Evolutionary conservation across 2,329 filamentous ascomycete genomes (phyloP), one percentile per base, ranked within the genome.

Genomic region (Diplocarpon mali): DNA sequence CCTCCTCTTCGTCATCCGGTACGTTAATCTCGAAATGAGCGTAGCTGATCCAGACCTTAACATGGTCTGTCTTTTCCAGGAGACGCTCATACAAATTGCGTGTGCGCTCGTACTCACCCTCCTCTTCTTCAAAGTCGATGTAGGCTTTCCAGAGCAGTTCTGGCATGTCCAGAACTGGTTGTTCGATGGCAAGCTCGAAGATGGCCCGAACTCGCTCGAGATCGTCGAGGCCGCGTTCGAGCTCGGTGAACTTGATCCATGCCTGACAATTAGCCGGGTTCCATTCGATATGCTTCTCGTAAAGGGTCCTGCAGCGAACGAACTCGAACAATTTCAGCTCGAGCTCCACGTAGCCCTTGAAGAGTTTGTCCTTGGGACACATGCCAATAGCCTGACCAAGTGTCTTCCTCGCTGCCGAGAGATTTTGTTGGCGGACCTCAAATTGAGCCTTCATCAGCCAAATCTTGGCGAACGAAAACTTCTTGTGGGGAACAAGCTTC

Each of bases 31-130:
- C 92, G 60, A 98, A 96, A 64, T 93, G 85, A n/a, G 92, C 92
- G 67, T 90, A 98, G 64, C 85, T 90, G 65, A 92, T 94, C 92
- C 92, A 98, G 48, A 98, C 92, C 71, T 96, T 98, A 71, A 95
- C 88, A 61, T 98, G 92, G 60, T 92, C 83, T n/a, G 92, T 95
- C 78, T 93, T 95, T 59, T 86, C 73, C 35, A 98, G 74, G 11
- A 98, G 73, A 7, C 90, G 78, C 68, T 96, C 90, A 67, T 96
- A 98, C 36, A 98, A 70, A 3, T 70, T 69, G 39, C 92, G 75
- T 4, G 88, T 87, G 39, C 80, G 73, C 42, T 88, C 86, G 64
- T 90, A 95, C 64, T 95, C 87, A 58, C 81, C 85, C 64, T 95
- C 87, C 57, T 94, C 87, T 61, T 96, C 90, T 66, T 98, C 92